Evolutionary conservation across 192 early-diverging fungal species (phyloP).

Genomic region (Chytriomyces sp.): DNA sequence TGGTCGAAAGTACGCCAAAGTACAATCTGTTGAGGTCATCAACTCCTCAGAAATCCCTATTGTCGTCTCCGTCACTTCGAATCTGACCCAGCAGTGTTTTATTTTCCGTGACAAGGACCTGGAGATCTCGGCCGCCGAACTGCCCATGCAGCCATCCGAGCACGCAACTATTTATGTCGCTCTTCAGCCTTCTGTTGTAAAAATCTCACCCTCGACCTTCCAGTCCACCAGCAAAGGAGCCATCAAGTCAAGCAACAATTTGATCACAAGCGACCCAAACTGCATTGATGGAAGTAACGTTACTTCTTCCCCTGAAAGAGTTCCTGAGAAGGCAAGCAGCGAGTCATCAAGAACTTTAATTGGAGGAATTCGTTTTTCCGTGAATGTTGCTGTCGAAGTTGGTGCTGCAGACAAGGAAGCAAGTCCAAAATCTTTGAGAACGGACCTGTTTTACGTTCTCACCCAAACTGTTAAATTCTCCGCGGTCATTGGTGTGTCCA

Average conservation of each 20-base stretch:
- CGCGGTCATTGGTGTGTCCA: conserved; percentile 80
- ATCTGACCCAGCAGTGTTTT: conserved; percentile 77
- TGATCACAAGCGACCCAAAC: background rate
- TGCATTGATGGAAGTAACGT: background rate
- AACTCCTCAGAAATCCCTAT: conserved; percentile 74
- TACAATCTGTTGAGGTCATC: conserved; percentile 69
- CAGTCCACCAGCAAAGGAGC: background rate
- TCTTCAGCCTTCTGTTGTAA: conserved; percentile 65
- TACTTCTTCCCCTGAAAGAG: background rate
- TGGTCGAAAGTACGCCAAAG: conserved; percentile 73
- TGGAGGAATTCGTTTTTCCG: conserved; percentile 77
- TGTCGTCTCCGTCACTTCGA: conserved; percentile 75
- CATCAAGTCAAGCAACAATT: conserved; percentile 18
- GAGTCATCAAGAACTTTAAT: conserved; percentile 63
- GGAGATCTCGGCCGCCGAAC: conserved; percentile 53
- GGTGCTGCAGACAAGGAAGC: no score
- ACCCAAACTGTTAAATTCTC: conserved; percentile 81
- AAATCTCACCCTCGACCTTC: conserved; percentile 9
- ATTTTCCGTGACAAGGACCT: conserved; percentile 63
- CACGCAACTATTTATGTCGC: conserved; percentile 75
- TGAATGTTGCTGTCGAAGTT: background rate
- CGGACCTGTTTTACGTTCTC: conserved; percentile 51
- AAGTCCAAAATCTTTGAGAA: background rate
- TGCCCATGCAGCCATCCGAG: conserved; percentile 55
- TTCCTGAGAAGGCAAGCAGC: conserved; percentile 9